Conservation (phyloP, 1,139 yeast species). For the Blastobotrys persicus region DNA sequence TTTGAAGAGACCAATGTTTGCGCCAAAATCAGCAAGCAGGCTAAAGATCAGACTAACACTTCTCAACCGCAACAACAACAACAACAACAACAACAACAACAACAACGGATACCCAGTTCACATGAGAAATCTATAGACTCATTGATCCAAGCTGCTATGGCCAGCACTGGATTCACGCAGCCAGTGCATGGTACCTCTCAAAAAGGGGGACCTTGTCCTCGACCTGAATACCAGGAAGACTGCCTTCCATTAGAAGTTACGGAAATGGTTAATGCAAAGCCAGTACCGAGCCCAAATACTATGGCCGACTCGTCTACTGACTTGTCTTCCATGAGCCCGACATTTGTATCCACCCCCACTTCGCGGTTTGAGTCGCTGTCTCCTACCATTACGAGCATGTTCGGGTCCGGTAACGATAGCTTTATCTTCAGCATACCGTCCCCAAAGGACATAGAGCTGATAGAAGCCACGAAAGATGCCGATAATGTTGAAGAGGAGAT, state of each 20-base stretch:
- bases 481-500: background rate
- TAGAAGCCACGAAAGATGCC: background rate
- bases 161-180: background rate
- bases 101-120: constrained; percentile 9
- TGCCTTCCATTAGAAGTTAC: background rate
- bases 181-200: too few relatives aligned
- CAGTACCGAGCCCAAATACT: background rate
- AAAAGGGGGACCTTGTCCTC: background rate
- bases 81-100: background rate
- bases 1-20: constrained; percentile 41
- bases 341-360: background rate
- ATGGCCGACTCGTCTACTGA: background rate
- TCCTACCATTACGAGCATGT: constrained; percentile 12
- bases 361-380: constrained; percentile 3
- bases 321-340: background rate
- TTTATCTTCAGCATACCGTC: constrained; percentile 10
- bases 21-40: constrained; percentile 13
- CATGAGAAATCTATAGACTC: constrained; percentile 13
- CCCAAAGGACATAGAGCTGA: constrained; percentile 14
- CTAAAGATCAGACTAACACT: too few relatives aligned
- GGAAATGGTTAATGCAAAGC: constrained; percentile 5
- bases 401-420: constrained; percentile 9
- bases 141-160: constrained; percentile 15
- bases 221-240: background rate
- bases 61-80: background rate